phyloP scores from a whole-genome alignment of 2,329 filamentous ascomycete species.

The Colletotrichum tabaci region DNA sequence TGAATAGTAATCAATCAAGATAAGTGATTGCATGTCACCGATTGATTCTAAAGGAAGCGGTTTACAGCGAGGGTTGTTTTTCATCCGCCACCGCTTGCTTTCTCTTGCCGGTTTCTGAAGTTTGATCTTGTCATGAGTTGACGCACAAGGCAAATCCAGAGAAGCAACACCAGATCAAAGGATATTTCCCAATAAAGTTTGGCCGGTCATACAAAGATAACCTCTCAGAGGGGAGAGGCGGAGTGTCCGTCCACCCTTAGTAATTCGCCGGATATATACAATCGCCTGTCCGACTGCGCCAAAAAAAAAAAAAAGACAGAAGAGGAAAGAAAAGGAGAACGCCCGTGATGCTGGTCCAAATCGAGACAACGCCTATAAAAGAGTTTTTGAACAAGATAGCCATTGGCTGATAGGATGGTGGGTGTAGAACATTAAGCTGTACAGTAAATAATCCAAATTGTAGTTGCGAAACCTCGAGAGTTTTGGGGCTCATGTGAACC shows the following conservation, averaged over 20 bases:
- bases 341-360: conserved; percentile 23
- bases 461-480: background rate
- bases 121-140: conserved; percentile 16
- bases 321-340: background rate
- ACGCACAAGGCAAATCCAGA: conserved; percentile 22
- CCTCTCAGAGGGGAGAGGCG: background rate
- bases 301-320: background rate
- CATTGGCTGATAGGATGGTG: background rate
- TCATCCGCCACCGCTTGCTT: background rate
- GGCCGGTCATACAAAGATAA: background rate
- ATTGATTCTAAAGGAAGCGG: background rate
- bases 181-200: conserved; percentile 5
- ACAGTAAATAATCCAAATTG: background rate
- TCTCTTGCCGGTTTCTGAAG: conserved; percentile 5
- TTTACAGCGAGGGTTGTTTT: background rate
- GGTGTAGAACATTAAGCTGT: conserved; percentile 18
- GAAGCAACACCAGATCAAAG: conserved; percentile 13
- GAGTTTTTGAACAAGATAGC: background rate
- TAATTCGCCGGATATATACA: conserved; percentile 29
- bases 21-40: background rate
- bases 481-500: conserved; percentile 54
- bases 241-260: conserved; percentile 14
- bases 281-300: conserved; percentile 29
- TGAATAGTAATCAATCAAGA: background rate
- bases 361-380: conserved; percentile 25